Base-by-base conservation (phyloP, 345 rosid genomes). In the Nephelium lappaceum region DNA sequence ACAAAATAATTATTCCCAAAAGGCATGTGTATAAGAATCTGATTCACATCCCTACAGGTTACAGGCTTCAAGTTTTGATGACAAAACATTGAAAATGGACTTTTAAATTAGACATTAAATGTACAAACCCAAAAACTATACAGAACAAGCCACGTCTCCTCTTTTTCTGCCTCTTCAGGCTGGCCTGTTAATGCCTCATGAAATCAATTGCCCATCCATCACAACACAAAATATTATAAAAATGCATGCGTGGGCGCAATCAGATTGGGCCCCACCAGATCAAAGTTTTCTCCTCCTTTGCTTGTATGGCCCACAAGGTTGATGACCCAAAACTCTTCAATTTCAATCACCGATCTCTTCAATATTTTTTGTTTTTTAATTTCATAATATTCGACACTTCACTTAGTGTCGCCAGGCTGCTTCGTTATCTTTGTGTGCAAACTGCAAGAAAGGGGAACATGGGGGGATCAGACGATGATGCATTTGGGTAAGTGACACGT, bases 71-170 rank as follows among this genome's bases (percentile, higher is more conserved):
- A 58, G 21, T 58, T 18, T 58, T 58, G 8, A 18, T 58, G 24
- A 58, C 5, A 49, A 49, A 49, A 49, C 53, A 49, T 49, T 49
- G 14, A 45, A 49, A 47, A 2, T 47, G 14, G 23, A 57, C 8
- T 51, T 51, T 10, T 11, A 65, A 36, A 58, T 0, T 0, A 49
- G 4, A 2, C 3, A 47, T 47, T 16, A 65, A 57, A 23, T n/a
- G 1, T 27, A 49, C 6, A 49, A 12, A 69, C 6, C 31, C 36
- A 25, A 43, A 47, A 72, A 2, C 53, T 21, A 19, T 16, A 68
- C 23, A 60, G 57, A 81, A 73, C 78, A 76, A 66, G 87, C 85
- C 81, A 80, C 83, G 84, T 82, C 73, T 75, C 55, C 38, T 72
- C 70, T 69, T 67, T 64, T 70, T 61, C 78, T 43, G 75, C 8